Evolutionary conservation across 106 monocot genomes (phyloP).

Genomic region (Dendrobium huoshanense): DNA sequence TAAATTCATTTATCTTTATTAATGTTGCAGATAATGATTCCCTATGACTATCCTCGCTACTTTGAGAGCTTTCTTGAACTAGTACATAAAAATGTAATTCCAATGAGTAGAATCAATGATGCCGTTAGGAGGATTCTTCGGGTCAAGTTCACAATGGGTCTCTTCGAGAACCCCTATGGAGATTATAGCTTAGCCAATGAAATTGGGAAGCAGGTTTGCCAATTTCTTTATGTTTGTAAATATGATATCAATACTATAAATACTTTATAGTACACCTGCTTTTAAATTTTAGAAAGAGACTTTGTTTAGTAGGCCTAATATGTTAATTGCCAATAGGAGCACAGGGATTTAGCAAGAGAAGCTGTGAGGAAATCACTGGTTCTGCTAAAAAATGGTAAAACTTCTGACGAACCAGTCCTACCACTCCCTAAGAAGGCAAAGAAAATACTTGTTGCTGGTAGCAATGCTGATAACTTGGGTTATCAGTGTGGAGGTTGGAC

Average conservation of each 20-base stretch:
- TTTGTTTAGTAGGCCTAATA: neutral
- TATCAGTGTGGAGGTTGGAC: conserved; percentile 70
- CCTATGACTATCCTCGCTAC: conserved; percentile 10
- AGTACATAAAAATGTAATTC: conserved; percentile 10
- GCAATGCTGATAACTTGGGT: conserved; percentile 49
- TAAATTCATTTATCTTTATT: neutral
- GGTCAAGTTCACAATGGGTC: conserved; percentile 28
- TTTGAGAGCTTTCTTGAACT: conserved; percentile 5
- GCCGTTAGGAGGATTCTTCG: conserved; percentile 22
- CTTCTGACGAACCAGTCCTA: conserved; percentile 16
- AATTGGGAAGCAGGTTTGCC: conserved; percentile 23
- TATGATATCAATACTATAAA: neutral
- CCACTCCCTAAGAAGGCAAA: conserved; percentile 49
- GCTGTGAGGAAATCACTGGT: conserved; percentile 63
- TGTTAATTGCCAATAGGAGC: conserved; percentile 23
- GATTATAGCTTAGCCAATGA: conserved; percentile 18
- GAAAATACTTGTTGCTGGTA: conserved; percentile 49
- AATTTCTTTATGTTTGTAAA: neutral
- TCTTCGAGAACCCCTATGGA: conserved; percentile 27
- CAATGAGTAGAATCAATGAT: conserved; percentile 27
- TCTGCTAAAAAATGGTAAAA: conserved; percentile 49
- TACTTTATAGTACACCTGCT: neutral
- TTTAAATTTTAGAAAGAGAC: too few species aligned
- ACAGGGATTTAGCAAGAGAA: conserved; percentile 46
- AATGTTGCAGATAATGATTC: conserved; percentile 24